Base-by-base conservation (phyloP, 2,329 filamentous ascomycete species). In the Xenoacremonium recifei region DNA sequence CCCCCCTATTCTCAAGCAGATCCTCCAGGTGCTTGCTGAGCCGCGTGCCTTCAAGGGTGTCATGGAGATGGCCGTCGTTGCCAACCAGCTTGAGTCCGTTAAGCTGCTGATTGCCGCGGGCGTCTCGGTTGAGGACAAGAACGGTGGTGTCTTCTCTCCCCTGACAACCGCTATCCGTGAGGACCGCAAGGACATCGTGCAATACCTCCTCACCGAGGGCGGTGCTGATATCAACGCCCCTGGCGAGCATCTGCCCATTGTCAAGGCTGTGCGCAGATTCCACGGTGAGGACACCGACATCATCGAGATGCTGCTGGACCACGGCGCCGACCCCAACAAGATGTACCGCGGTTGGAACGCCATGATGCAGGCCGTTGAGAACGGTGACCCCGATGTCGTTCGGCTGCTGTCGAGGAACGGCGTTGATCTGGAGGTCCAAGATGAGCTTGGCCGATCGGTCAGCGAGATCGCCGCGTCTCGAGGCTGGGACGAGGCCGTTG, bases 71-170 rank as follows among this genome's bases (percentile, higher is more conserved):
- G 82, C 83, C 2, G 83, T 86, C 6, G 72, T 77, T 1, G 83
- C 83, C 15, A 76, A 84, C 59, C 74, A 86, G 61, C 71, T 87
- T 12, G 80, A 85, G 45, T 83, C 77, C 25, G 72, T 87, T 62
- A 84, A 84, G 63, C 64, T 85, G 34, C 72, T 87, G 23, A 69
- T 87, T 13, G 71, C 68, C 13, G 80, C 82, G 0, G 84, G 84
- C 12, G 77, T 86, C 15, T 82, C 74, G 30, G 80, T 86, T 40
- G 83, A 87, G 60, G 84, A 85, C 64, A 83, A 82, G 65, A 87
- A 84, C 56, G 83, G 82, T 16, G 84, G 84, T 39, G 84, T 87
- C 36, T 88, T 87, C 67, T 85, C 80, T 1, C 80, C 82, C 0
- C 71, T 87, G 4, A 87, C 82, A 0, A 84, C 80, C 0, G 80